Percentiles rank a stretch among this genome's conserved stretches.
Conservation (phyloP, 2,329 filamentous ascomycete species). For the Sclerotinia spermophila region DNA sequence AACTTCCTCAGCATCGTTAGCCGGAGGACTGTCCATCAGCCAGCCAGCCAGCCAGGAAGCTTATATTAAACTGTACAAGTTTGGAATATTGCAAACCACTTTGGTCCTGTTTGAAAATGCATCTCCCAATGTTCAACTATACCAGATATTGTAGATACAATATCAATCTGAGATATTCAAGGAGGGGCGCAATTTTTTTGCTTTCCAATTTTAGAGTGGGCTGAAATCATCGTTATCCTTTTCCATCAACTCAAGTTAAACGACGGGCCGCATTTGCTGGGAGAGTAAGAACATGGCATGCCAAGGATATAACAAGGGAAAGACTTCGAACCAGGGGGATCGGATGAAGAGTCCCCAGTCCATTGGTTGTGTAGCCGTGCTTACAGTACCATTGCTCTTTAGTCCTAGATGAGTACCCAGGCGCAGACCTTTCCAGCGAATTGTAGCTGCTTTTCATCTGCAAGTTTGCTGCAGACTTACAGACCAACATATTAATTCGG, state of each 20-base stretch:
- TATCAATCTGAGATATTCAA: constrained; percentile 20
- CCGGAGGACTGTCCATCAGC: not conserved
- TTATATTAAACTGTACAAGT: no score
- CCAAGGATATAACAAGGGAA: constrained; percentile 16
- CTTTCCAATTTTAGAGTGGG: constrained; percentile 25
- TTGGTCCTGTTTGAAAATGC: not conserved
- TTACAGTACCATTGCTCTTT: constrained; percentile 13
- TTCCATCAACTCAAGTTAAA: constrained; percentile 15
- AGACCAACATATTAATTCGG: constrained; percentile 7
- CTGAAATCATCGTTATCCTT: constrained; percentile 19
- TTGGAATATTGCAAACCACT: not conserved
- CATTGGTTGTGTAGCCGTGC: constrained; percentile 20
- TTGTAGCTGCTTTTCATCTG: constrained; percentile 8
- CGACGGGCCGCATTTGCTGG: constrained; percentile 15
- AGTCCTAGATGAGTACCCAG: constrained; percentile 11
- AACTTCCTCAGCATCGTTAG: not conserved
- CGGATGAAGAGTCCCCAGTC: constrained; percentile 15
- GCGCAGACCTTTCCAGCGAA: constrained; percentile 18
- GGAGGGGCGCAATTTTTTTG: constrained; percentile 22
- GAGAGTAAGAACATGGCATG: constrained; percentile 15
- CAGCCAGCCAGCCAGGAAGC: not conserved
- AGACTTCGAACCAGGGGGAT: constrained; percentile 13
- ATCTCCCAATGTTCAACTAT: not conserved
- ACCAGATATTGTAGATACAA: not conserved
- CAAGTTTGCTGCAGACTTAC: constrained; percentile 13